A percentile compares a stretch with the other conserved stretches of the same genome.
phyloP scores from a whole-genome alignment of 78 protist species.

The Speleostelium caveatum region DNA sequence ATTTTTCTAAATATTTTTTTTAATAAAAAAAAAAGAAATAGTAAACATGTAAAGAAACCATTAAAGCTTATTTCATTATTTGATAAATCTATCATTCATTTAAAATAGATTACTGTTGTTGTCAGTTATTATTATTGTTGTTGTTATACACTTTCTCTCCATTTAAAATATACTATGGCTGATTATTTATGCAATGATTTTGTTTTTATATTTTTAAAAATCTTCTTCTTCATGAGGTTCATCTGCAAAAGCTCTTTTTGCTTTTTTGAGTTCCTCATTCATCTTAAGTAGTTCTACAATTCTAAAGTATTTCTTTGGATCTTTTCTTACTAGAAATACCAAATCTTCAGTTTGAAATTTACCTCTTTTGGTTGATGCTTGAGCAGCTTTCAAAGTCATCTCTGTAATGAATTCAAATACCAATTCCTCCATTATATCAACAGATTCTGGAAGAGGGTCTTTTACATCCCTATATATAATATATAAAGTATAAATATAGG shows the following conservation, averaged over 20 bases:
- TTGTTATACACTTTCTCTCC: no score
- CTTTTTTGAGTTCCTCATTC: constrained; percentile 80
- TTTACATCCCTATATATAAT: no score
- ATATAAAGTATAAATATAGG: not conserved
- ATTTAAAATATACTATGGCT: no score
- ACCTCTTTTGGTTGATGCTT: constrained; percentile 53
- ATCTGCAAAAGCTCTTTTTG: constrained; percentile 78
- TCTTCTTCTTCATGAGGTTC: constrained; percentile 47
- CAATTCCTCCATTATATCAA: constrained; percentile 80
- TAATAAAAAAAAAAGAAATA: no score
- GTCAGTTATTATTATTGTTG: no score
- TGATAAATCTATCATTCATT: no score
- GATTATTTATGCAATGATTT: not conserved
- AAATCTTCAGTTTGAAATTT: constrained; percentile 80
- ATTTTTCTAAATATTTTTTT: no score
- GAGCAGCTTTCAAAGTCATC: constrained; percentile 72
- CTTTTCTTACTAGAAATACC: constrained; percentile 77
- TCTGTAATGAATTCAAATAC: constrained; percentile 72
- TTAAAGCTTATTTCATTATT: no score
- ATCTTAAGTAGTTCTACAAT: constrained; percentile 68
- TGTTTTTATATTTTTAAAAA: not conserved
- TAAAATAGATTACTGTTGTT: no score
- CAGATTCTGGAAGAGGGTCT: constrained; percentile 79
- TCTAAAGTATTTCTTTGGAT: constrained; percentile 78
- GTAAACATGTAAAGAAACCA: no score